Evolutionary conservation across 495 filamentous ascomycete species (phyloP).

Genomic region (Darksidea phi): DNA sequence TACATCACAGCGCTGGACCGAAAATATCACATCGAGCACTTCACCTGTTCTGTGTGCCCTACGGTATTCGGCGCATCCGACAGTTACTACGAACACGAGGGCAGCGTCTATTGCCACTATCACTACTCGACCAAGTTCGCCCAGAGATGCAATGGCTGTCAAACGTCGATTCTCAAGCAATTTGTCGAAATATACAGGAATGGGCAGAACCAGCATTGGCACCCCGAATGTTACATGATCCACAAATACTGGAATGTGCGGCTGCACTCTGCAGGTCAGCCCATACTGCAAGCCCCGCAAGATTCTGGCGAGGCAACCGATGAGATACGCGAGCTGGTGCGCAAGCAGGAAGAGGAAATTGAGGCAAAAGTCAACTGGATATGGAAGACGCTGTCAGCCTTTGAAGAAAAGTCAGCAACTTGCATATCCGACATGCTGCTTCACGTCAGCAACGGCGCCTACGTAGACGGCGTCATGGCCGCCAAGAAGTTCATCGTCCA

Average conservation of each 20-base stretch:
- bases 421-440: slow-evolving; percentile 99
- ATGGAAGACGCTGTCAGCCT: slow-evolving; percentile 95
- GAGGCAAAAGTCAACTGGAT: slow-evolving; percentile 97
- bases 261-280: slow-evolving; percentile 60
- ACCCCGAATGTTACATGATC: slow-evolving; percentile 99
- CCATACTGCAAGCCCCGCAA: slow-evolving; percentile 48
- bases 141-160: slow-evolving; percentile 92
- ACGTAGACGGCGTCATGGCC: slow-evolving; percentile 89
- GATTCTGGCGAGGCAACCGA: slow-evolving; percentile 64
- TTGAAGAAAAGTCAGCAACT: slow-evolving; percentile 94
- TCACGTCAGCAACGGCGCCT: slow-evolving; percentile 97
- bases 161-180: slow-evolving; percentile 97
- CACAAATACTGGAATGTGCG: slow-evolving; percentile 99
- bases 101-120: slow-evolving; percentile 96
- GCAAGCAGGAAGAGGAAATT: slow-evolving; percentile 87
- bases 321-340: slow-evolving; percentile 70
- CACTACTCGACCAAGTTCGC: slow-evolving; percentile 99
- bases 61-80: slow-evolving; percentile 97
- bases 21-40: slow-evolving; percentile 99
- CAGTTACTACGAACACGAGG: slow-evolving; percentile 97
- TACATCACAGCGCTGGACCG: slow-evolving; percentile 97
- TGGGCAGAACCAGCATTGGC: slow-evolving; percentile 98
- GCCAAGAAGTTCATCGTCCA: slow-evolving; percentile 97
- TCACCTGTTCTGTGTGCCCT: slow-evolving; percentile 95
- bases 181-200: slow-evolving; percentile 99